Conservation (phyloP, 139 green algal genomes). For the Zygnema circumcarinatum region DNA sequence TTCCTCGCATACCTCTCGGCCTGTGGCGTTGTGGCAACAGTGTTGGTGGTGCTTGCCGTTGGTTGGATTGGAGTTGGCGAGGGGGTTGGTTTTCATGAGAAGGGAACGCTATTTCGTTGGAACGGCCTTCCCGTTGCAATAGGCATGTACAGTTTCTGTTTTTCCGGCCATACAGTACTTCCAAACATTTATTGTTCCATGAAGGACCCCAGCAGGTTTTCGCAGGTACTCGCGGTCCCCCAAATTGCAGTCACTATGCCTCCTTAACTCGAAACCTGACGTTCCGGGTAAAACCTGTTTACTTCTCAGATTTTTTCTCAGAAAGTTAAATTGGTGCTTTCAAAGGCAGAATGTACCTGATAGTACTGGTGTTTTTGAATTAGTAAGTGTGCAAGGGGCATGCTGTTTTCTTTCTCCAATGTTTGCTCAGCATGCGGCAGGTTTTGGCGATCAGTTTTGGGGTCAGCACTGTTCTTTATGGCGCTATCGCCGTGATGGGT, state of each 20-base stretch:
- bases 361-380: too few species aligned
- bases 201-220: slow-evolving; percentile 16
- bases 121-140: not conserved
- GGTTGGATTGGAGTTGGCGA: slow-evolving; percentile 21
- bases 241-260: too few species aligned
- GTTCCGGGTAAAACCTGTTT: too few species aligned
- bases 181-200: slow-evolving; percentile 49
- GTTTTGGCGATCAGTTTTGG: slow-evolving; percentile 28
- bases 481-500: slow-evolving; percentile 25
- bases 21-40: slow-evolving; percentile 4
- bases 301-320: too few species aligned
- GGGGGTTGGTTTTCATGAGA: slow-evolving; percentile 14
- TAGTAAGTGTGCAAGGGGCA: too few species aligned
- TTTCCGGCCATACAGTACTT: slow-evolving; percentile 51
- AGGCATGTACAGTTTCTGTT: slow-evolving; percentile 49
- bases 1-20: slow-evolving; percentile 42
- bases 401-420: too few species aligned
- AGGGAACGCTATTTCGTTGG: not conserved
- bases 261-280: too few species aligned
- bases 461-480: slow-evolving; percentile 30
- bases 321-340: too few species aligned
- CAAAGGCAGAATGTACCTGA: too few species aligned
- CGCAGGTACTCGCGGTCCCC: too few species aligned
- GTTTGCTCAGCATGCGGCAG: too few species aligned
- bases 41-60: slow-evolving; percentile 27